These are phyloP conservation scores for Aurantiochytrium sp. DNA, from an alignment of 108 stramenopile species.

Conservation along the genomic window DNA sequence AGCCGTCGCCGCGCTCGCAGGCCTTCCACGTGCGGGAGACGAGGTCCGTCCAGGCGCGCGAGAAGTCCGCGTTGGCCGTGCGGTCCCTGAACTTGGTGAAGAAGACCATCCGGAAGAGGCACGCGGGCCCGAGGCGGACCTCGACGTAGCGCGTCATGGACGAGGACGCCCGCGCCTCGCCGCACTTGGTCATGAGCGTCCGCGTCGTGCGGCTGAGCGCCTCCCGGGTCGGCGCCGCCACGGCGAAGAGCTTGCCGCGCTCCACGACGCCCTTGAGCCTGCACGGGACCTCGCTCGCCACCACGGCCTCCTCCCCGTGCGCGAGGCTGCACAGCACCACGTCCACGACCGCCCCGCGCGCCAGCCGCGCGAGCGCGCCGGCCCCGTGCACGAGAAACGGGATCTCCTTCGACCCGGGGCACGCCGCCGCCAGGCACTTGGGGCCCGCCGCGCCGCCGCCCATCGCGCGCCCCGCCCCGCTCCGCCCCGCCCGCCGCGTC, in stretches of 20 bases:
- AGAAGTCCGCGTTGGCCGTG: neutral
- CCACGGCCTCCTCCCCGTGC: neutral
- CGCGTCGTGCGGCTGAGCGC: neutral
- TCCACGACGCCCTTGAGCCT: neutral
- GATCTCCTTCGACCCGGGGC: neutral
- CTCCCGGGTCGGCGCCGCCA: neutral
- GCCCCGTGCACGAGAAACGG: neutral
- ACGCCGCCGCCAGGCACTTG: slow-evolving; percentile 5
- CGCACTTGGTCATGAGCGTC: neutral
- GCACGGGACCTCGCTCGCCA: neutral
- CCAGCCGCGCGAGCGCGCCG: neutral
- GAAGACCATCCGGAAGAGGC: neutral
- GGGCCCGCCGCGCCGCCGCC: neutral
- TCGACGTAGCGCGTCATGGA: neutral
- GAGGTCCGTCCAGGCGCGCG: neutral
- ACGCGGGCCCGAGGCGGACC: neutral
- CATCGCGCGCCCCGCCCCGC: too few relatives aligned
- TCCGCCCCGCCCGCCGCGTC: too few relatives aligned
- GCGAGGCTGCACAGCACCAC: neutral
- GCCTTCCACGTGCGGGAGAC: neutral
- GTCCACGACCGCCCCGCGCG: neutral
- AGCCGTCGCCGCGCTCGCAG: neutral
- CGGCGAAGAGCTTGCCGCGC: neutral
- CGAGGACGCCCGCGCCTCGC: neutral
- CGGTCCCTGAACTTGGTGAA: neutral